phyloP scores from a whole-genome alignment of 768 basidiomycete genomes.

The Tricholoma saponaceum region DNA sequence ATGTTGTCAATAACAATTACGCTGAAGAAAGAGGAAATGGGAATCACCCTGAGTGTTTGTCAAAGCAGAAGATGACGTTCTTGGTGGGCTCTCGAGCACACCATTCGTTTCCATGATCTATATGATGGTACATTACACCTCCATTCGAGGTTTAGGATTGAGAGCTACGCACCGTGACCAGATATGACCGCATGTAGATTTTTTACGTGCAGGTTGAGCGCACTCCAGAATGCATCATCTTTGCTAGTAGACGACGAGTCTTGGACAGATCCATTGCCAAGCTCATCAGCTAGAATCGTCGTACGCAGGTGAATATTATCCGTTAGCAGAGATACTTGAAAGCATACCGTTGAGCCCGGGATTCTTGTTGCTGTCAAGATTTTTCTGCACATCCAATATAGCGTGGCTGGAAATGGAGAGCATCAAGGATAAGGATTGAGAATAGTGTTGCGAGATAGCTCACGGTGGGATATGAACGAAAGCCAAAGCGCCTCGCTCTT shows the following conservation, averaged over 20 bases:
- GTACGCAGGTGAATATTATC: background rate
- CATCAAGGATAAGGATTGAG: background rate
- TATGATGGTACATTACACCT: background rate
- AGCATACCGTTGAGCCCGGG: slow-evolving; percentile 40
- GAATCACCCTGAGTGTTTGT: slow-evolving; percentile 69
- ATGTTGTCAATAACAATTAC: background rate
- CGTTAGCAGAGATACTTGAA: background rate
- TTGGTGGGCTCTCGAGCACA: slow-evolving; percentile 63
- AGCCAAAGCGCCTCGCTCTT: slow-evolving; percentile 51
- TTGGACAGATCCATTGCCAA: slow-evolving; percentile 58
- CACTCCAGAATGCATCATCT: slow-evolving; percentile 60
- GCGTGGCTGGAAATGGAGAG: slow-evolving; percentile 25
- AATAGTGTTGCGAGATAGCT: slow-evolving; percentile 14
- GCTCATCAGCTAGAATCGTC: slow-evolving; percentile 42
- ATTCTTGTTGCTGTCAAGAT: slow-evolving; percentile 29
- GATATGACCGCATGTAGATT: slow-evolving; percentile 67
- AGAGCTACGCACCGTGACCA: slow-evolving; percentile 52
- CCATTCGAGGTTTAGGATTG: background rate
- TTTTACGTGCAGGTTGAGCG: slow-evolving; percentile 53
- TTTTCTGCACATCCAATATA: slow-evolving; percentile 31
- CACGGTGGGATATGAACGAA: slow-evolving; percentile 79
- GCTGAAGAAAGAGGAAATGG: background rate
- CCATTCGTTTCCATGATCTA: slow-evolving; percentile 81
- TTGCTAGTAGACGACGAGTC: slow-evolving; percentile 34
- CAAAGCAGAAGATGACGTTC: slow-evolving; percentile 69